phyloP scores from a whole-genome alignment of 1,139 yeast species.

The Debaryomycetaceae sp. region DNA sequence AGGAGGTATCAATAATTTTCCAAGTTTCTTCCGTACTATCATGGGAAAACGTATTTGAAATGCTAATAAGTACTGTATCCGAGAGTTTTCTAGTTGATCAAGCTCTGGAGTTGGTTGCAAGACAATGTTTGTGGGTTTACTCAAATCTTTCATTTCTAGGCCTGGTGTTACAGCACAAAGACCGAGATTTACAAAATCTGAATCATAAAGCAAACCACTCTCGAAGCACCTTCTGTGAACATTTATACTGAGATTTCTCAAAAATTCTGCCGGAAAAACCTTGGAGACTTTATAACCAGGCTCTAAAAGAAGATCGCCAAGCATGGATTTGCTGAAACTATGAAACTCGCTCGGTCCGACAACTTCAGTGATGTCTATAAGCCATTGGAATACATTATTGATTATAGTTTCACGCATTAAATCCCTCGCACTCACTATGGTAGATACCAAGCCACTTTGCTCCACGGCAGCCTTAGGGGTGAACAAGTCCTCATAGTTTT shows the following conservation, averaged over 20 bases:
- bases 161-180: conserved; percentile 7
- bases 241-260: conserved; percentile 10
- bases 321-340: conserved; percentile 17
- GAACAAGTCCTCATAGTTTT: conserved; percentile 17
- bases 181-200: conserved; percentile 24
- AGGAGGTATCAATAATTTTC: conserved; percentile 49
- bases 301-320: conserved; percentile 30
- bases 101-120: conserved; percentile 9
- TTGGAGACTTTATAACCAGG: conserved; percentile 24
- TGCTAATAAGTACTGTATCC: conserved; percentile 50
- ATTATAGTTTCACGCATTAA: conserved; percentile 47
- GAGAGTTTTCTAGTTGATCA: conserved; percentile 26
- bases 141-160: conserved; percentile 10
- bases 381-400: conserved; percentile 47
- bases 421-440: conserved; percentile 49
- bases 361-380: conserved; percentile 36
- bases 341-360: conserved; percentile 22
- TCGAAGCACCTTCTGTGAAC: conserved; percentile 22
- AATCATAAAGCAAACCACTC: conserved; percentile 30
- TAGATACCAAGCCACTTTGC: conserved; percentile 52
- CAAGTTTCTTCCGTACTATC: conserved; percentile 42
- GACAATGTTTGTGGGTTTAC: conserved; percentile 12
- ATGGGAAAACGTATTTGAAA: conserved; percentile 60
- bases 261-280: conserved; percentile 21
- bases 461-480: conserved; percentile 33